Evolutionary conservation across 148 eudicot genomes (phyloP), one percentile per base, ranked within the genome.

Genomic region (Dianthus caryophyllus): DNA sequence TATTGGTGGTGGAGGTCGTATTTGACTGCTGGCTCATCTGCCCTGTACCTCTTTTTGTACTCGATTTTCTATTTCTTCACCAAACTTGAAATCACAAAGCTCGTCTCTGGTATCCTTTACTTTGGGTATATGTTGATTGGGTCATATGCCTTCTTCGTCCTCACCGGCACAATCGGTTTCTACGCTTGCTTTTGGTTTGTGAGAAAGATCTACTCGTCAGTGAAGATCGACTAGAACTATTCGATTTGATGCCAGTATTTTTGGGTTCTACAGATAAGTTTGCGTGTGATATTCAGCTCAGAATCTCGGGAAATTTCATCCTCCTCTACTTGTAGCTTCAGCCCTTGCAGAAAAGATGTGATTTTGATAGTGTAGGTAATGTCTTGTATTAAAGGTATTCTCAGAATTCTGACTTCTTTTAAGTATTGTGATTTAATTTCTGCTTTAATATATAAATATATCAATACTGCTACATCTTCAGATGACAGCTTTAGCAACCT

Each of bases 1-100:
- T 39, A 76, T 53, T 82, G 85, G 83, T 82, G 85, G 83, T 82
- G 85, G 85, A 69, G 85, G 65, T 72, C 85, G 12, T 82, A 82
- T 75, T 65, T 82, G 72, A 82, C 85, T 0, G 85, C 83, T 2
- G 85, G 85, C 15, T 82, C 83, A 22, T 82, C 85, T 0, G 85
- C 85, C 22, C 60, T 79, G 18, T 82, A 82, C 74, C 72, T 82
- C 38, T 82, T 82, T 75, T 33, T 82, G 52, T 82, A 82, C 78
- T 82, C 85, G 31, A 77, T 82, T 21, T 82, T 79, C 83, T 82
- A 82, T 64, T 82, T 79, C 83, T 82, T 79, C 74, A 76, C 83
- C 18, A 82, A 82, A 57, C 68, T 82, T 47, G 83, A 82, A 36
- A 82, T 82, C 41, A 70, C 83, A 11, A 82, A 82, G 76, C 56